phyloP scores from a whole-genome alignment of 129 eudicot species.

The Tagetes patula region DNA sequence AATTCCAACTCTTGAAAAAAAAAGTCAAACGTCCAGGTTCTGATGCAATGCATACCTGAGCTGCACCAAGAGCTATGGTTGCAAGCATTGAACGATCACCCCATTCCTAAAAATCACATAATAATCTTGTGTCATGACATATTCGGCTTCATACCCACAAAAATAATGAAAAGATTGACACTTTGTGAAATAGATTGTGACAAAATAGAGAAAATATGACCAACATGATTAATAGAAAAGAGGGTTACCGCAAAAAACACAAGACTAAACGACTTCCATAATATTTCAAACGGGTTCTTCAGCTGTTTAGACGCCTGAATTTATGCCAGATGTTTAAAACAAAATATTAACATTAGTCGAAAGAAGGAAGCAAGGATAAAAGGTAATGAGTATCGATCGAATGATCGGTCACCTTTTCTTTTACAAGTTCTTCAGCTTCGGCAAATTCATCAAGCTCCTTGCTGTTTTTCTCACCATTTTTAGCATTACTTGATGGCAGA shows the following conservation, averaged over 20 bases:
- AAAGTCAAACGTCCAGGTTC: neutral
- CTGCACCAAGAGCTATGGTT: slow-evolving; percentile 97
- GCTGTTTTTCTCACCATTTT: slow-evolving; percentile 46
- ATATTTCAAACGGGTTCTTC: slow-evolving; percentile 80
- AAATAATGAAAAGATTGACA: neutral
- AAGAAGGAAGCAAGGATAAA: slow-evolving; percentile 1
- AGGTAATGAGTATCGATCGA: neutral
- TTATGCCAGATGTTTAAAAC: slow-evolving; percentile 18
- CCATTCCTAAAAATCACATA: slow-evolving; percentile 68
- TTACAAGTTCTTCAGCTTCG: slow-evolving; percentile 98
- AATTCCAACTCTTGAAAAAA: neutral
- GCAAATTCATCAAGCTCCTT: slow-evolving; percentile 77
- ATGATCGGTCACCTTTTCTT: slow-evolving; percentile 63
- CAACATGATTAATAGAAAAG: slow-evolving; percentile 18
- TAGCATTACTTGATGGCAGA: slow-evolving; percentile 56
- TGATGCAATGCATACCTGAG: slow-evolving; percentile 64
- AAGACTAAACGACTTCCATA: slow-evolving; percentile 96
- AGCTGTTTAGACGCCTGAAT: slow-evolving; percentile 66
- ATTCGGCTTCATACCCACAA: slow-evolving; percentile 5
- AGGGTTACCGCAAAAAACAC: slow-evolving; percentile 87
- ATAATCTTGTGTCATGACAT: slow-evolving; percentile 5
- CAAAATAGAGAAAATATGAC: neutral
- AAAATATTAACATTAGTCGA: slow-evolving; percentile 3
- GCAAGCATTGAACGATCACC: slow-evolving; percentile 99
- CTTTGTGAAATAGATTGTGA: neutral